Evolutionary conservation across 129 eudicot genomes (phyloP).

Genomic region (Daucus carota): DNA sequence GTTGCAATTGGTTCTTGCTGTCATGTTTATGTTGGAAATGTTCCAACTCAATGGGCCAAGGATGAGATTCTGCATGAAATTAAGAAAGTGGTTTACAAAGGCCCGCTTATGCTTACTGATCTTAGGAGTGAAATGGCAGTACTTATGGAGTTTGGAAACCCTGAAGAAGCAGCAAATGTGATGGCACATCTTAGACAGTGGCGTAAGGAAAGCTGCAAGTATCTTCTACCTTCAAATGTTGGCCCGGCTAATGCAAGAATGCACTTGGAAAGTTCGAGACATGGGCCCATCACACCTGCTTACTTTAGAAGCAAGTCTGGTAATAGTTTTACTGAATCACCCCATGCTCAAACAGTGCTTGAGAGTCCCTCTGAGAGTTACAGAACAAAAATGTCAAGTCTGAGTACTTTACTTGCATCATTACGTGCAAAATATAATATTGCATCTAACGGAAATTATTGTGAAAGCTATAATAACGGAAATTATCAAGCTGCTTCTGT

Average conservation of each 20-base stretch:
- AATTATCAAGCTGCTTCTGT: constrained; percentile 10
- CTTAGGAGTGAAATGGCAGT: constrained; percentile 74
- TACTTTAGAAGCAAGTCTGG: constrained; percentile 42
- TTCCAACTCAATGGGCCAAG: constrained; percentile 55
- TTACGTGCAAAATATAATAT: constrained; percentile 23
- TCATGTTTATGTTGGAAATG: constrained; percentile 69
- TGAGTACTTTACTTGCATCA: constrained; percentile 18
- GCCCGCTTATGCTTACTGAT: constrained; percentile 63
- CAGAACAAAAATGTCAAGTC: constrained; percentile 15
- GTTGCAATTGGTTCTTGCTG: constrained; percentile 65
- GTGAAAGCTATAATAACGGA: constrained; percentile 12
- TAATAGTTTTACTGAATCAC: constrained; percentile 36
- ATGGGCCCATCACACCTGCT: constrained; percentile 30
- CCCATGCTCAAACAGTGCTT: constrained; percentile 38
- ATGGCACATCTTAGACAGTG: constrained; percentile 54
- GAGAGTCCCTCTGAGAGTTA: constrained; percentile 41
- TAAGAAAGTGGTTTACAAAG: constrained; percentile 38
- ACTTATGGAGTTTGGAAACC: constrained; percentile 69
- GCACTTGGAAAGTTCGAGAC: constrained; percentile 28
- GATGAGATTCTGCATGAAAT: constrained; percentile 75
- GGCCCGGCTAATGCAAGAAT: constrained; percentile 37
- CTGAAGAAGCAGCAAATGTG: constrained; percentile 75
- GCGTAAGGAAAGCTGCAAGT: constrained; percentile 49
- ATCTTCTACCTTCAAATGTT: constrained; percentile 19
- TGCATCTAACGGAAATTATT: background rate